Evolutionary conservation across 495 filamentous ascomycete genomes (phyloP).

Genomic region (Beverwykella pulmonaria): DNA sequence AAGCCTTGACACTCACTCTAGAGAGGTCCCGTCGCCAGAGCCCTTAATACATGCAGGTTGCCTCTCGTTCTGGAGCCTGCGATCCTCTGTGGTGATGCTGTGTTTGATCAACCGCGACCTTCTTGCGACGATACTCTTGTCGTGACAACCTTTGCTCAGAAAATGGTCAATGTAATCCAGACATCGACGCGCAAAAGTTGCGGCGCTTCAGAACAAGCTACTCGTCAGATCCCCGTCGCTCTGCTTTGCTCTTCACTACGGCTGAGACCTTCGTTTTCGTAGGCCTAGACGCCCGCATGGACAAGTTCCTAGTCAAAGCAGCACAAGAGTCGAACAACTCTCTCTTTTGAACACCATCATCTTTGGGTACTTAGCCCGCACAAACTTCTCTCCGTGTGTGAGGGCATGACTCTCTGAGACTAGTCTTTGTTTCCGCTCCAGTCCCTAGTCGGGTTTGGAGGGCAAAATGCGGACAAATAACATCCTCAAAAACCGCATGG

Average conservation of each 20-base stretch:
- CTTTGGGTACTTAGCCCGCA: slow-evolving; percentile 13
- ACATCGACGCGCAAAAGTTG: slow-evolving; percentile 6
- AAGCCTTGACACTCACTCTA: slow-evolving; percentile 94
- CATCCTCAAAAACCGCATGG: slow-evolving; percentile 50
- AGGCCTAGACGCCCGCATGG: slow-evolving; percentile 13
- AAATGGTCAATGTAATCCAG: background rate
- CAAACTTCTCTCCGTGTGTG: slow-evolving; percentile 64
- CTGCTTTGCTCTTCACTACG: slow-evolving; percentile 7
- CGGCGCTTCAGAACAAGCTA: slow-evolving; percentile 19
- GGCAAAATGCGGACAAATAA: slow-evolving; percentile 46
- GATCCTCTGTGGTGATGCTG: slow-evolving; percentile 9
- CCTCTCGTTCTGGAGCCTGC: background rate
- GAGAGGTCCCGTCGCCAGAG: slow-evolving; percentile 74
- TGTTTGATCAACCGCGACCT: slow-evolving; percentile 18
- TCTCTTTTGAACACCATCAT: slow-evolving; percentile 40
- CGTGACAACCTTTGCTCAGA: slow-evolving; percentile 5
- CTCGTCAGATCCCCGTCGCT: slow-evolving; percentile 8
- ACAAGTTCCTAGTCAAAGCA: slow-evolving; percentile 47
- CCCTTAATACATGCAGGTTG: slow-evolving; percentile 31
- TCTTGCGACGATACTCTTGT: slow-evolving; percentile 4
- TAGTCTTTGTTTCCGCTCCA: slow-evolving; percentile 49
- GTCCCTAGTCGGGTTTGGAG: slow-evolving; percentile 20
- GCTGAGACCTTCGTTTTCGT: slow-evolving; percentile 7
- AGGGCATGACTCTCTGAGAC: slow-evolving; percentile 47
- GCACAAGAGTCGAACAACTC: slow-evolving; percentile 47